Base-by-base conservation (phyloP, 2,329 filamentous ascomycete genomes). In the Aureobasidium lini region DNA sequence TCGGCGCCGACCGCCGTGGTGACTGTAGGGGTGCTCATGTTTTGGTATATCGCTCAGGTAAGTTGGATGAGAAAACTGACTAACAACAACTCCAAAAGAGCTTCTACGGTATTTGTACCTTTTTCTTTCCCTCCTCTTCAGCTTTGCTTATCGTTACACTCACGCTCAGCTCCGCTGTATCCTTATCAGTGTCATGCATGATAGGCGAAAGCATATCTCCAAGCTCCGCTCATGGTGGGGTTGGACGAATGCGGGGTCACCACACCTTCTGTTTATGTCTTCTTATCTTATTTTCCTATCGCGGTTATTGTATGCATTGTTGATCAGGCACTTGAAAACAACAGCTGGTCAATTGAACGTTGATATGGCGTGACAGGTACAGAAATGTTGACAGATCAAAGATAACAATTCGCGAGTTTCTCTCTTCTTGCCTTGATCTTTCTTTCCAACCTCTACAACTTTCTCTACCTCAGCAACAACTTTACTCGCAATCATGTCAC, bases 1-100 rank as follows among this genome's bases (percentile, higher is more conserved):
- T 68, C 66, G 31, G 64, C 62, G 5, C 66, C 68, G 42, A 71
- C 69, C 28, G 69, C 70, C 9, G 65, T 66, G 57, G 61, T 69
- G 32, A 66, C 65, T 49, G 67, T 64, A 34, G 46, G 57, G 29
- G 39, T 59, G 44, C 39, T 52, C 47, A 57, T 57, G 42, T 29
- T 39, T 15, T 16, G 16, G 9, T 31, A 13, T 49, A 6, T 8
- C 31, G n/a, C 23, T 56, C 36, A 54, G 49, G 47, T 53, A 60
- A 60, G 48, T 34, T n/a, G 6, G 6, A 18, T 34, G 9, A 2
- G 9, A 11, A 7, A 11, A 31, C 28, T 57, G 53, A 57, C 53
- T 39, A 57, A 57, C 16, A 34, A 23, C 3, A 43, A 46, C 42
- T 31, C 6, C 13, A 4, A 16, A 29, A 29, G 18, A 47, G 32